A percentile compares a stretch with the other conserved stretches of the same genome.
Conservation (phyloP, 2,329 filamentous ascomycete species). For the Onygenales sp. region DNA sequence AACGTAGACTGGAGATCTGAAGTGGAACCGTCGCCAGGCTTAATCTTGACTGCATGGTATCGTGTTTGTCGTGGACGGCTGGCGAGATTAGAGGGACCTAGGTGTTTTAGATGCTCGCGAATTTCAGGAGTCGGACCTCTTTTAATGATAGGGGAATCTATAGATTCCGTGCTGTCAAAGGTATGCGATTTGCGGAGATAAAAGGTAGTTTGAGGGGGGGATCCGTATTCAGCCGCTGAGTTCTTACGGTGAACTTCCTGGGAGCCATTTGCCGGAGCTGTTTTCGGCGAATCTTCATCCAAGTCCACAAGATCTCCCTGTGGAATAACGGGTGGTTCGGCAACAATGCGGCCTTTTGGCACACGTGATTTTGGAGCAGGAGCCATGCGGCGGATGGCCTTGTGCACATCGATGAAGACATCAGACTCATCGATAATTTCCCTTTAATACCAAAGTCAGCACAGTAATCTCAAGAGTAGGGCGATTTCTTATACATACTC, state of each 20-base stretch:
- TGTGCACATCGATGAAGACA: slow-evolving; percentile 96
- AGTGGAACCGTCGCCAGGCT: slow-evolving; percentile 40
- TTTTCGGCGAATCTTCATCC: slow-evolving; percentile 29
- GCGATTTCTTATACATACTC: slow-evolving; percentile 56
- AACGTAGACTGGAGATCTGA: slow-evolving; percentile 16
- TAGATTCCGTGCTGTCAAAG: slow-evolving; percentile 19
- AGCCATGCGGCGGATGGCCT: slow-evolving; percentile 81
- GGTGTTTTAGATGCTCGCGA: slow-evolving; percentile 51
- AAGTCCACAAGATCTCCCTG: slow-evolving; percentile 34
- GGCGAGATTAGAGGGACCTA: slow-evolving; percentile 55
- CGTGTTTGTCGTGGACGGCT: slow-evolving; percentile 51
- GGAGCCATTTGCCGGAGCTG: slow-evolving; percentile 15
- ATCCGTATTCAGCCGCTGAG: slow-evolving; percentile 19
- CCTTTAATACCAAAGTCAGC: slow-evolving; percentile 36
- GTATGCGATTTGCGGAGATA: slow-evolving; percentile 28
- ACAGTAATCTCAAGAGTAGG: neutral
- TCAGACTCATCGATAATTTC: slow-evolving; percentile 99
- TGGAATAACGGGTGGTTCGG: slow-evolving; percentile 32
- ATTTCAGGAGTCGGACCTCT: slow-evolving; percentile 46
- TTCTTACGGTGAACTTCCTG: slow-evolving; percentile 21
- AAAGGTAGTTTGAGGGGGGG: slow-evolving; percentile 29
- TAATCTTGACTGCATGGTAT: slow-evolving; percentile 56
- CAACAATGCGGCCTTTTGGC: slow-evolving; percentile 46
- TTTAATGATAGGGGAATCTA: slow-evolving; percentile 31
- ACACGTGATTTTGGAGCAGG: slow-evolving; percentile 71